Base-by-base conservation (phyloP, 176 grass and related monocot genomes). In the Rhynchospora breviuscula region DNA sequence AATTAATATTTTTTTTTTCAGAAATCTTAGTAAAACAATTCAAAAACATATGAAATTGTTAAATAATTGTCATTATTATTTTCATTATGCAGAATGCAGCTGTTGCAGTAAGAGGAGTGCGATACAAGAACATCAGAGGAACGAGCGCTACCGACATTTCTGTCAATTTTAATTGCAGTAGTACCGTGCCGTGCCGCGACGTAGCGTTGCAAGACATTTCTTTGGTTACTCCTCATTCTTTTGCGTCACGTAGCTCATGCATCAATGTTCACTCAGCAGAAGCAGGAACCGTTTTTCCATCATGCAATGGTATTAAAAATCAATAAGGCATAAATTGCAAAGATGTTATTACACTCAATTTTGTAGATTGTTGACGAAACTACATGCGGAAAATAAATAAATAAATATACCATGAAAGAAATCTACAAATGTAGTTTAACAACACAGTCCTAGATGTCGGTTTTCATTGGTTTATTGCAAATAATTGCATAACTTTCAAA, bases 61-160 rank as follows among this genome's bases (percentile, higher is more conserved):
- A 77, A 77, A 33, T 14, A 52, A 10, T 10, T 11, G 1, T 29
- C 23, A 15, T 17, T 31, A 14, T 13, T 5, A 2, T 23, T 53
- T 75, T 81, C 8, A 29, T 58, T 2, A 63, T 82, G 49, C 14
- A 97, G 94, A 86, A 44, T 45, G 78, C 91, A 13, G 94, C 92
- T 43, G 88, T 97, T 10, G 88, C 69, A 18, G 13, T 94, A 25
- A 85, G 59, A 8, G 26, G 67, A 26, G 83, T 97, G 76, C 15
- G 49, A 1, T 97, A 91, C 75, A 86, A 49, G 70, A 89, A 89
- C 13, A 97, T 97, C 29, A 70, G 74, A 15, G 94, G 94, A 75
- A 97, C 92, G 4, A 94, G 90, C 15, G 70, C 64, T 23, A 89
- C 90, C 13, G 71, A 87, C 23, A 44, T 85, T 1, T 91, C 90